Conservation (phyloP, 257 asterid species). For the Verbena officinalis region DNA sequence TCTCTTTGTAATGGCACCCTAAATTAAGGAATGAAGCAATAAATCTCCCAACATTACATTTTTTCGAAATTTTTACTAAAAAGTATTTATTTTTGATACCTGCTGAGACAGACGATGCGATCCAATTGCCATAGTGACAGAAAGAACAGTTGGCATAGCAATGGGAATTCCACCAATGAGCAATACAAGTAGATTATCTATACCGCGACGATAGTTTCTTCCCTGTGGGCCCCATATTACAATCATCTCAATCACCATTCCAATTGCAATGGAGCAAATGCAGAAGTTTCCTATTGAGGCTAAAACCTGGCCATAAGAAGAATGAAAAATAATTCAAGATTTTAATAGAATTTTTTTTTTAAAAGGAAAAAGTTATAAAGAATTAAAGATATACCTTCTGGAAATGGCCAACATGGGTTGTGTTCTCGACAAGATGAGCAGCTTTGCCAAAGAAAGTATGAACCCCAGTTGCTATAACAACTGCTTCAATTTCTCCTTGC, state of each 20-base stretch:
- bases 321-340: not conserved
- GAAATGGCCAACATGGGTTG: constrained; percentile 38
- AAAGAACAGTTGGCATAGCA: constrained; percentile 48
- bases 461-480: constrained; percentile 40
- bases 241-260: constrained; percentile 39
- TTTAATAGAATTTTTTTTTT: not conserved
- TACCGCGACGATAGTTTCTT: constrained; percentile 29
- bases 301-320: constrained; percentile 31
- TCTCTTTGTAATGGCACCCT: constrained; percentile 46
- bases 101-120: constrained; percentile 45
- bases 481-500: constrained; percentile 42
- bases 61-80: too few relatives aligned
- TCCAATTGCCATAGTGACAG: constrained; percentile 47
- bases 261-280: constrained; percentile 42
- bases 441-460: constrained; percentile 43
- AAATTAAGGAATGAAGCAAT: not conserved
- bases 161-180: constrained; percentile 46
- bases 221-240: constrained; percentile 29
- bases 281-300: constrained; percentile 44
- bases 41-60: not conserved
- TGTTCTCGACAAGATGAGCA: constrained; percentile 45
- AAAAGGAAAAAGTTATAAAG: not conserved
- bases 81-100: constrained; percentile 15
- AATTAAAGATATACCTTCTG: constrained; percentile 32
- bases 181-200: constrained; percentile 41